A percentile compares a stretch with the other conserved stretches of the same genome.
These are phyloP conservation scores for Zygosaccharomyces gambellarensis DNA, from an alignment of 805 yeast species.

Conservation along the genomic window DNA sequence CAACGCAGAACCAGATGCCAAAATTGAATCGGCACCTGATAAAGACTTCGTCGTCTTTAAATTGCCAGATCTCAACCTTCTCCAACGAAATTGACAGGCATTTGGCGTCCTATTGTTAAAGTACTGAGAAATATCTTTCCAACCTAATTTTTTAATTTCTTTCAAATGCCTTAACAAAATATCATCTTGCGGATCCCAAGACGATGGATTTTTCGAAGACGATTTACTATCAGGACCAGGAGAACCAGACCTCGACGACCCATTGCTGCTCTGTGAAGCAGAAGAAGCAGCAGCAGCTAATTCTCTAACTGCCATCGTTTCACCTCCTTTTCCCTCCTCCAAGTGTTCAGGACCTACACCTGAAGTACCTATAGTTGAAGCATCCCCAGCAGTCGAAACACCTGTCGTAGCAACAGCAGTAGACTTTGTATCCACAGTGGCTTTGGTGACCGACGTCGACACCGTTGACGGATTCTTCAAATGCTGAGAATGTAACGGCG, in stretches of 20 bases:
- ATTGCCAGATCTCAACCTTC: slow-evolving; percentile 52
- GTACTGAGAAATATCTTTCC: slow-evolving; percentile 82
- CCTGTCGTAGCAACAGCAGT: not conserved
- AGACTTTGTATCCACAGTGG: slow-evolving; percentile 12
- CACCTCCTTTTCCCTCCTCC: not conserved
- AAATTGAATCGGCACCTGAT: slow-evolving; percentile 18
- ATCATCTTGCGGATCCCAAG: slow-evolving; percentile 82
- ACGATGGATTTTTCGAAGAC: slow-evolving; percentile 41
- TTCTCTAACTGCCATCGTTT: slow-evolving; percentile 1
- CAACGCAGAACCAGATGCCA: not conserved
- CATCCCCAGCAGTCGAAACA: not conserved
- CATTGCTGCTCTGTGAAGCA: not conserved
- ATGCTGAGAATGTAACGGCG: slow-evolving; percentile 22
- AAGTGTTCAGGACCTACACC: not conserved
- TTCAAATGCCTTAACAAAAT: slow-evolving; percentile 65
- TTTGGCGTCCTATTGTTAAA: slow-evolving; percentile 80
- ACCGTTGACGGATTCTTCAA: slow-evolving; percentile 21
- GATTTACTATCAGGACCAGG: slow-evolving; percentile 4
- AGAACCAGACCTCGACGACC: not conserved
- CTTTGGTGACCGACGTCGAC: slow-evolving; percentile 11
- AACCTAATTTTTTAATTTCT: slow-evolving; percentile 78
- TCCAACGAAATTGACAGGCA: slow-evolving; percentile 88
- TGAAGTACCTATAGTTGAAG: no score
- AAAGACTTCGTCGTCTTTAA: slow-evolving; percentile 35
- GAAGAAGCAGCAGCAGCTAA: not conserved